phyloP scores from a whole-genome alignment of 2,329 filamentous ascomycete genomes.

The Gnomoniopsis sp. region DNA sequence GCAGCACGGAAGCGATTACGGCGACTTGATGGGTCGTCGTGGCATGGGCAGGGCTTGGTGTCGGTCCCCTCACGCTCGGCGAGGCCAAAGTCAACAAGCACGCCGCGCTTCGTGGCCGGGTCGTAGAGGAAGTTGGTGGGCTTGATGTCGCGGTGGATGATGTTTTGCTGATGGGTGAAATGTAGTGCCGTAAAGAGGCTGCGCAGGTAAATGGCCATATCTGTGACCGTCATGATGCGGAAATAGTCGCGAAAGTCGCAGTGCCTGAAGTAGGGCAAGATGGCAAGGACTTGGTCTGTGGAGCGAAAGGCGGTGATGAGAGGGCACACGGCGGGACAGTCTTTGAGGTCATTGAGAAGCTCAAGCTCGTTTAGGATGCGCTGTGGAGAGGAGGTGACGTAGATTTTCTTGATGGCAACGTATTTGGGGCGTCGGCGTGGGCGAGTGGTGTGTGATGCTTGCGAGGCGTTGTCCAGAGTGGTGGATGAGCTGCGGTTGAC shows the following conservation, averaged over 20 bases:
- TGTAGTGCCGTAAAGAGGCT: constrained; percentile 82
- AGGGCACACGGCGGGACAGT: constrained; percentile 83
- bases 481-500: constrained; percentile 33
- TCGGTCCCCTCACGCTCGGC: constrained; percentile 81
- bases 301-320: constrained; percentile 95
- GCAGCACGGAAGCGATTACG: constrained; percentile 57
- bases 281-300: constrained; percentile 90
- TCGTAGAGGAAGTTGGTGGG: constrained; percentile 98
- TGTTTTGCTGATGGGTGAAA: constrained; percentile 77
- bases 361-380: constrained; percentile 97
- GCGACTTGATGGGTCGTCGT: constrained; percentile 60
- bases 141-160: constrained; percentile 94
- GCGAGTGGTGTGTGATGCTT: constrained; percentile 29
- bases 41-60: constrained; percentile 77
- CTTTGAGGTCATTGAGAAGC: constrained; percentile 80
- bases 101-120: constrained; percentile 72
- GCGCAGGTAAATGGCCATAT: constrained; percentile 86
- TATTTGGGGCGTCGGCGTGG: constrained; percentile 54
- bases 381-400: constrained; percentile 90
- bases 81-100: constrained; percentile 98
- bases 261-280: constrained; percentile 93
- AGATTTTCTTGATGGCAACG: constrained; percentile 99
- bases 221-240: constrained; percentile 77
- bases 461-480: constrained; percentile 14
- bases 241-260: constrained; percentile 95